Evolutionary conservation across 306 rosid genomes (phyloP).

Genomic region (Cercis canadensis): DNA sequence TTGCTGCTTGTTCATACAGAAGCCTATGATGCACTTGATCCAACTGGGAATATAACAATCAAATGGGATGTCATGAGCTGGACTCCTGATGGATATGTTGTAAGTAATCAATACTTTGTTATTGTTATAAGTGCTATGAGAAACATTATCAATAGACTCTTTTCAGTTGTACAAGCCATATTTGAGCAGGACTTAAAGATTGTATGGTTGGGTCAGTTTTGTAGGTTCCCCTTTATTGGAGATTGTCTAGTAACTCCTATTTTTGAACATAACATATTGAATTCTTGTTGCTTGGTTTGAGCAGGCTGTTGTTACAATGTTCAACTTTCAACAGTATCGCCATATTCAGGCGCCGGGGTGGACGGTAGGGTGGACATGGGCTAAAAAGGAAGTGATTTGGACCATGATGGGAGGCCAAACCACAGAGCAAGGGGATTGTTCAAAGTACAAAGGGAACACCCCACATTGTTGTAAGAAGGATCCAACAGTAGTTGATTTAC

Average conservation of each 20-base stretch:
- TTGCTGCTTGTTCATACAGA: constrained; percentile 52
- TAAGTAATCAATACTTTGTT: constrained; percentile 54
- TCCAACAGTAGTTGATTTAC: constrained; percentile 86
- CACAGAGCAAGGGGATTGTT: constrained; percentile 97
- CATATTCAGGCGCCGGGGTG: constrained; percentile 93
- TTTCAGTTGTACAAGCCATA: not conserved
- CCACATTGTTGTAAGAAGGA: constrained; percentile 94
- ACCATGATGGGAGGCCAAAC: constrained; percentile 89
- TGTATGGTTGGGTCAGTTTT: too few species aligned
- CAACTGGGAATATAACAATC: constrained; percentile 88
- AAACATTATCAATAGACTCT: too few species aligned
- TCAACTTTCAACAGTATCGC: constrained; percentile 93
- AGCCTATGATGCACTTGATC: constrained; percentile 91
- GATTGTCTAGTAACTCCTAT: not conserved
- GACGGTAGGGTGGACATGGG: constrained; percentile 97
- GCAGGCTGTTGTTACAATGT: constrained; percentile 94
- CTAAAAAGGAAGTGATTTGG: constrained; percentile 96
- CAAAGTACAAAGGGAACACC: constrained; percentile 68
- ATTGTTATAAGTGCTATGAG: constrained; percentile 11
- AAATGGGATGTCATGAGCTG: constrained; percentile 91
- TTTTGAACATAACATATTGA: not conserved
- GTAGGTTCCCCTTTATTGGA: not conserved
- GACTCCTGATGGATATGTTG: constrained; percentile 96
- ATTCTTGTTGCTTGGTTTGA: constrained; percentile 33
- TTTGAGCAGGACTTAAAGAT: too few species aligned